Percentiles rank a stretch among this genome's conserved stretches.
Evolutionary conservation across 2,329 filamentous ascomycete species (phyloP).

Genomic region (Coniochaeta sp.): DNA sequence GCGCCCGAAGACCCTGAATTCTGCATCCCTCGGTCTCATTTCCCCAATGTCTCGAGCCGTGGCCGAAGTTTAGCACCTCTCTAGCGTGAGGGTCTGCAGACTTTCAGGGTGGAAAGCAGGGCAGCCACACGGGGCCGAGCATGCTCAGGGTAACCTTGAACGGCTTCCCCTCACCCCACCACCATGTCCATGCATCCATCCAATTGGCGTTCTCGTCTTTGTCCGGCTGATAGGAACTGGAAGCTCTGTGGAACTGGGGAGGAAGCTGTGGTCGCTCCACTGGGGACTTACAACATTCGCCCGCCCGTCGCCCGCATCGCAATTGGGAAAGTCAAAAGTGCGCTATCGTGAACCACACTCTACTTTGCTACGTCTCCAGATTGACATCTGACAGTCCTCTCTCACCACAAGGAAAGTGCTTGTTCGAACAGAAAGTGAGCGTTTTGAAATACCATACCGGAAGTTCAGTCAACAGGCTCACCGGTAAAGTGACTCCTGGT

Average conservation of each 20-base stretch:
- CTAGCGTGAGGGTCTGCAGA: neutral
- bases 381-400: neutral
- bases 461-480: neutral
- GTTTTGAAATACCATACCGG: too few species aligned
- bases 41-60: neutral
- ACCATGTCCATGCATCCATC: neutral
- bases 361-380: neutral
- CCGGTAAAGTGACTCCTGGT: neutral
- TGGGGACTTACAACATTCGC: neutral
- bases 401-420: neutral
- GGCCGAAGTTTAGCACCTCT: neutral
- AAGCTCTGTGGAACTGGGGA: slow-evolving; percentile 1
- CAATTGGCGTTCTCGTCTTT: neutral
- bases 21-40: neutral
- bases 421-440: neutral
- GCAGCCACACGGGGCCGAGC: neutral
- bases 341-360: neutral
- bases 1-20: neutral
- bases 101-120: neutral
- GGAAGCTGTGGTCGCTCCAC: neutral
- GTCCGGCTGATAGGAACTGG: slow-evolving; percentile 1
- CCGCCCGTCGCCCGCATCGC: neutral
- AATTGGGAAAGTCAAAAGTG: neutral
- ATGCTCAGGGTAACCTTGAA: neutral
- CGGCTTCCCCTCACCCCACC: slow-evolving; percentile 1